Percentiles rank a stretch among this genome's conserved stretches.
These are phyloP conservation scores for Mallotus nudiflorus DNA, from an alignment of 345 rosid species.

Conservation along the genomic window DNA sequence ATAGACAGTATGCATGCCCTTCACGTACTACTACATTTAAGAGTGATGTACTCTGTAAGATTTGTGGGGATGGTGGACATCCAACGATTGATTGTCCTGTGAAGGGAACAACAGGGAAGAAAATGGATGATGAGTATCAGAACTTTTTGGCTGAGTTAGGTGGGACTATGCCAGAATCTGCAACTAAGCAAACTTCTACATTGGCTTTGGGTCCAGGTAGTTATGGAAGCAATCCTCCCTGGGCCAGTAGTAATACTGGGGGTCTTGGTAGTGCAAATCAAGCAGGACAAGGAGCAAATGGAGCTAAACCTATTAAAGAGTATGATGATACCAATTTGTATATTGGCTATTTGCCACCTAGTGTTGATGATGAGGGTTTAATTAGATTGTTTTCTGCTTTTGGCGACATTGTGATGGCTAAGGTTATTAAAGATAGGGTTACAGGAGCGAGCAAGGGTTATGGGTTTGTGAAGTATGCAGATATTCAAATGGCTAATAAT, in stretches of 20 bases:
- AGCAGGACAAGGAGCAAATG: constrained; percentile 79
- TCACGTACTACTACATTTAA: constrained; percentile 90
- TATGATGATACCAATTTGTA: constrained; percentile 89
- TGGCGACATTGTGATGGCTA: constrained; percentile 96
- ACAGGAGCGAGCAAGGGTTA: constrained; percentile 87
- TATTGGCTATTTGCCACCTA: constrained; percentile 90
- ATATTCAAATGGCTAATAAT: constrained; percentile 80
- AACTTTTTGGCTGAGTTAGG: constrained; percentile 93
- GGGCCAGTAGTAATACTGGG: constrained; percentile 70
- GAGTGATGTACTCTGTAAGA: constrained; percentile 96
- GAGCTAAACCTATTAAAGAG: constrained; percentile 65
- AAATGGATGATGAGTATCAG: constrained; percentile 99
- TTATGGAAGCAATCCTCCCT: constrained; percentile 83
- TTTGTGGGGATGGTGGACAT: constrained; percentile 99
- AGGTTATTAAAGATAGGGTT: constrained; percentile 84
- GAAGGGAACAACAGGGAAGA: constrained; percentile 91
- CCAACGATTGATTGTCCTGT: constrained; percentile 98
- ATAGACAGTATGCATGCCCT: constrained; percentile 86
- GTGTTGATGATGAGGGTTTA: constrained; percentile 85
- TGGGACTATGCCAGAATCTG: constrained; percentile 86
- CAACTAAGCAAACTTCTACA: constrained; percentile 61
- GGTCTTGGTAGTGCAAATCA: constrained; percentile 59
- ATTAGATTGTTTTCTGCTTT: constrained; percentile 76
- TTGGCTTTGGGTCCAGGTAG: constrained; percentile 70
- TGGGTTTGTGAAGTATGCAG: constrained; percentile 91